A percentile compares a stretch with the other conserved stretches of the same genome.
These are phyloP conservation scores for Lindgomyces ingoldianus DNA, from an alignment of 495 filamentous ascomycete species.

Conservation along the genomic window DNA sequence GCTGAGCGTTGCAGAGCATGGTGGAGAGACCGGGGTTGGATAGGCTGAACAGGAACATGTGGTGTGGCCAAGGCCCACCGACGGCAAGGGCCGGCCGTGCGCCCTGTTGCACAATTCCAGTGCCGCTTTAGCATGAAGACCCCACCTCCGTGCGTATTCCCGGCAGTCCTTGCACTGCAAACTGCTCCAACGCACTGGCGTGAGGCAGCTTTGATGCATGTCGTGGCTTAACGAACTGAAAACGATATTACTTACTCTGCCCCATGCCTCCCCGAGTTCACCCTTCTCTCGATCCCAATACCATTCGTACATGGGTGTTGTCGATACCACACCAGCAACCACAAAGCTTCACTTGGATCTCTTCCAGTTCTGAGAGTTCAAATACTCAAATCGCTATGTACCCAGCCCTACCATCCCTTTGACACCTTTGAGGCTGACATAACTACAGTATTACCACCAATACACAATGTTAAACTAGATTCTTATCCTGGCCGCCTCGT, in stretches of 20 bases:
- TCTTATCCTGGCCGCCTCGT: not conserved
- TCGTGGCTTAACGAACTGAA: too few relatives aligned
- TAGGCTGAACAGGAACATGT: not conserved
- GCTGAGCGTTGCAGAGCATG: not conserved
- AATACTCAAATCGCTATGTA: too few relatives aligned
- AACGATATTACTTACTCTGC: not conserved
- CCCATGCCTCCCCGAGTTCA: not conserved
- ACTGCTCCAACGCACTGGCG: too few relatives aligned
- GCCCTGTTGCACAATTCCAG: not conserved
- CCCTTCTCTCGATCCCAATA: not conserved
- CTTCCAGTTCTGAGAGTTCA: too few relatives aligned
- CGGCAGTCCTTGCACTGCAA: too few relatives aligned
- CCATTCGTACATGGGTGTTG: not conserved
- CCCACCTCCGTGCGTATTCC: not conserved
- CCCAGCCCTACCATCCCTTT: not conserved
- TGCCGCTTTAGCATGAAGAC: not conserved
- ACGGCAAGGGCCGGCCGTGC: not conserved
- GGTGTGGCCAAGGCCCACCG: not conserved
- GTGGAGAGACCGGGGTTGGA: not conserved
- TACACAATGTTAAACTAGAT: not conserved
- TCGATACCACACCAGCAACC: not conserved
- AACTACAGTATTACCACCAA: not conserved
- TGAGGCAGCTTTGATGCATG: too few relatives aligned
- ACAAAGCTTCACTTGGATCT: not conserved
- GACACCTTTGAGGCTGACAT: not conserved